These are phyloP conservation scores for Microdochium nivale DNA, from an alignment of 2,329 filamentous ascomycete genomes.

Conservation along the genomic window DNA sequence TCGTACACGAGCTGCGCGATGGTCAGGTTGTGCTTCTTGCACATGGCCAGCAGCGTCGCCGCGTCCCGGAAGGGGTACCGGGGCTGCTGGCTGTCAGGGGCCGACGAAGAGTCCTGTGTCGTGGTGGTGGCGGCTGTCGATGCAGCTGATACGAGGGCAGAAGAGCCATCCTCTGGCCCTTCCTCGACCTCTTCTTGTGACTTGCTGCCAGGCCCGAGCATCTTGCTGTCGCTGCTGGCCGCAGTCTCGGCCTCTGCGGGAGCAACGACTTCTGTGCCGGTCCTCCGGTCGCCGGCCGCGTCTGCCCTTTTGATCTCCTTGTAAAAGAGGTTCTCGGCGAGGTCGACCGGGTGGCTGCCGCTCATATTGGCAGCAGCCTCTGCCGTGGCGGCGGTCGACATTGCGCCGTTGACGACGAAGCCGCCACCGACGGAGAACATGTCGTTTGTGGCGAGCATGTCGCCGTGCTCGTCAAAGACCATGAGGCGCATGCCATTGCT, in stretches of 20 bases:
- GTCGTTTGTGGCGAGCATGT: constrained; percentile 38
- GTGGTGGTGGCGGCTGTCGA: constrained; percentile 6
- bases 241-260: constrained; percentile 15
- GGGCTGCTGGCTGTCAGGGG: constrained; percentile 22
- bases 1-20: constrained; percentile 43
- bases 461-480: constrained; percentile 38
- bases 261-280: constrained; percentile 31
- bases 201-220: not conserved
- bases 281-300: constrained; percentile 34
- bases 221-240: constrained; percentile 4
- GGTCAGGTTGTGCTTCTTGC: constrained; percentile 40
- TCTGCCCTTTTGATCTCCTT: constrained; percentile 39
- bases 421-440: constrained; percentile 44
- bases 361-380: constrained; percentile 13
- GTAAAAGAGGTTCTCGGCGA: constrained; percentile 43
- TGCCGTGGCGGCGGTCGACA: constrained; percentile 27
- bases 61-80: constrained; percentile 39
- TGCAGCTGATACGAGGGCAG: not conserved
- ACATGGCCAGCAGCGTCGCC: constrained; percentile 33
- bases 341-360: constrained; percentile 31
- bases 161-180: not conserved
- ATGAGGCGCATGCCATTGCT: constrained; percentile 44
- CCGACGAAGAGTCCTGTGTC: constrained; percentile 5
- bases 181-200: no score
- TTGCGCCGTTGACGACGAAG: constrained; percentile 40